Base-by-base conservation (phyloP, 2,329 filamentous ascomycete species). In the Fusarium coffeatum region DNA sequence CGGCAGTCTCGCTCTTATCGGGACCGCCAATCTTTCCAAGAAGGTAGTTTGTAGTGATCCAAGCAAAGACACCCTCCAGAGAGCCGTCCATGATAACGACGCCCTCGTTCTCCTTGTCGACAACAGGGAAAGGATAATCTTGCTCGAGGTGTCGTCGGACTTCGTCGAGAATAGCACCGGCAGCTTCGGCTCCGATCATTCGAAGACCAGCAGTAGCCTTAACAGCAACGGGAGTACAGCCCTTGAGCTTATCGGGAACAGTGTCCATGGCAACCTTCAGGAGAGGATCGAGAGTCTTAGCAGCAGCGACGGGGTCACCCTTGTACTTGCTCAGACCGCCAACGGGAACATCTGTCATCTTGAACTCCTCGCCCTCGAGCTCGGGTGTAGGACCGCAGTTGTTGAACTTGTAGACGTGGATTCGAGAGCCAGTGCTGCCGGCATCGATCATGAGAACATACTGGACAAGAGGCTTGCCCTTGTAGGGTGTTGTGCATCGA, bases 371-470 rank as follows among this genome's bases (percentile, higher is more conserved):
- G 77, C 90, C 85, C 83, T 99, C 96, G 53, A 99, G 88, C 82
- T 98, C 94, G 27, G 96, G 96, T n/a, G 94, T 94, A 10, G 93
- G 83, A 15, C 94, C 96, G 83, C 95, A 99, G 84, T 98, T 98
- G 86, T 98, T 98, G 88, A 98, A 99, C 79, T 94, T 93, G 87
- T 98, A 99, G 64, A 98, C 94, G 84, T 99, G 97, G 78, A 99
- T 98, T 75, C 96, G 92, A 65, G 96, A 98, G 66, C 96, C 96
- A 57, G 96, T 98, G 85, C 94, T 98, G 75, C 96, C 96, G 49
- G 96, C 96, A 81, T 99, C 96, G 77, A 99, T 93, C 96, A 99
- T 99, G 77, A 98, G 88, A 66, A 96, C 97, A 83, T 98, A 99
- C 79, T 99, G 96, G 67, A 98, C 91, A 72, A 99, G 89, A 51